Evolutionary conservation across 108 stramenopile species (phyloP), one percentile per base, ranked within the genome.

Genomic region (Cyclotella cryptica): DNA sequence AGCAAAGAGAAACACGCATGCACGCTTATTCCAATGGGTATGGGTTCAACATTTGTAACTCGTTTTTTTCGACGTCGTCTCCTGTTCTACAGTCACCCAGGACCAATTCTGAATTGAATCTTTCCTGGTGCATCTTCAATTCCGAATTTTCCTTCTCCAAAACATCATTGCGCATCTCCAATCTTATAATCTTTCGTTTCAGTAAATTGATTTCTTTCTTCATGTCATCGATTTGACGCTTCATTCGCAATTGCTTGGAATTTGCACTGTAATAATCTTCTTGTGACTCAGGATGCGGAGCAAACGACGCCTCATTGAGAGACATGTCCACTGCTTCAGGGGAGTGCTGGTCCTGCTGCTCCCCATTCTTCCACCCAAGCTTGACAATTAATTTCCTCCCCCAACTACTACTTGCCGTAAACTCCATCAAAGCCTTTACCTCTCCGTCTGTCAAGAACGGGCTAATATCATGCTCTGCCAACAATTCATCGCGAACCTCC

Each of bases 361-460:
- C 49, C 17, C 8, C 49, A 51, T 46, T 53, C 26, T 66, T 66
- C 71, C 65, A 79, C 28, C 71, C 71, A 47, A 57, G 49, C 17
- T 66, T 65, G 27, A 51, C 45, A 29, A 57, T 22, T 8, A 79
- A 49, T 60, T 79, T 79, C 40, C 78, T 66, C 35, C 78, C 78
- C 78, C 78, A 79, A 49, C 63, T 60, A 13, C 43, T 19, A 52
- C 78, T 79, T 15, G 69, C 69, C 17, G 71, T 72, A 45, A 79
- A 79, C 18, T 79, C 78, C 49, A 6, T 58, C 71, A 79, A 45
- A 2, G 55, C 63, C 57, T 66, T 79, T 13, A 72, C 41, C 40
- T 79, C 78, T 3, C 45, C 65, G 7, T 58, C 71, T 19, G 43
- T 72, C 55, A 79, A 67, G 49, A 72, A 79, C 46, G 78, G 78